These are phyloP conservation scores for Eucalyptus viminalis DNA, from an alignment of 345 rosid species.

Conservation along the genomic window DNA sequence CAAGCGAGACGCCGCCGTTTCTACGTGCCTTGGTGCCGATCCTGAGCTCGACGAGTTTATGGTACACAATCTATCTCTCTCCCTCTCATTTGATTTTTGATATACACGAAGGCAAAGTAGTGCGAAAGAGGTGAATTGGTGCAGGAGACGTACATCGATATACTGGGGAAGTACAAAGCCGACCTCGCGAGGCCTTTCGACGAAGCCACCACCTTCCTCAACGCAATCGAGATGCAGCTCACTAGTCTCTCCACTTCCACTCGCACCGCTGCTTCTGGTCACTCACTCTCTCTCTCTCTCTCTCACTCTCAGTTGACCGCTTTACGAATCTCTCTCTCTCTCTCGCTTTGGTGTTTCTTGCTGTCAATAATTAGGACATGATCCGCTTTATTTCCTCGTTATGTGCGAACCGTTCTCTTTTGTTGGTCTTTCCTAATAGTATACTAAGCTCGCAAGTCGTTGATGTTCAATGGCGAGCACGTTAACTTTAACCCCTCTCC, in stretches of 20 bases:
- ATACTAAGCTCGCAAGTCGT: not conserved
- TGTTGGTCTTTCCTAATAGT: not conserved
- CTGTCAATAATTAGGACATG: not conserved
- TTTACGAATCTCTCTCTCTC: not conserved
- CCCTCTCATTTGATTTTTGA: not conserved
- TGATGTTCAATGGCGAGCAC: not conserved
- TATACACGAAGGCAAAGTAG: not conserved
- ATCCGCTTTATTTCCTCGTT: not conserved
- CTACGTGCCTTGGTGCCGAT: slow-evolving; percentile 51
- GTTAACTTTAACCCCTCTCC: not conserved
- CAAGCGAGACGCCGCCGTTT: slow-evolving; percentile 18
- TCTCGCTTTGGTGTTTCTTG: not conserved
- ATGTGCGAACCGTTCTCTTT: not conserved
- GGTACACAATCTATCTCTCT: slow-evolving; percentile 17
- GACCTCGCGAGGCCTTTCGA: slow-evolving; percentile 91
- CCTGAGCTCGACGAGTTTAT: slow-evolving; percentile 98
- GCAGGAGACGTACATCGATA: slow-evolving; percentile 69
- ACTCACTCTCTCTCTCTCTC: slow-evolving; percentile 2
- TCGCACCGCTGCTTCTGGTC: slow-evolving; percentile 24
- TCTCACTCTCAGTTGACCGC: not conserved
- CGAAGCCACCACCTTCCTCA: slow-evolving; percentile 68
- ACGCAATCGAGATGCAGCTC: slow-evolving; percentile 82
- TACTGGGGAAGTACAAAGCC: slow-evolving; percentile 66
- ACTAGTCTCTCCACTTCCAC: slow-evolving; percentile 56
- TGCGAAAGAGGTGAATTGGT: not conserved